Evolutionary conservation across 2,329 filamentous ascomycete species (phyloP), one percentile per base, ranked within the genome.

Genomic region (Penicillium sp.): DNA sequence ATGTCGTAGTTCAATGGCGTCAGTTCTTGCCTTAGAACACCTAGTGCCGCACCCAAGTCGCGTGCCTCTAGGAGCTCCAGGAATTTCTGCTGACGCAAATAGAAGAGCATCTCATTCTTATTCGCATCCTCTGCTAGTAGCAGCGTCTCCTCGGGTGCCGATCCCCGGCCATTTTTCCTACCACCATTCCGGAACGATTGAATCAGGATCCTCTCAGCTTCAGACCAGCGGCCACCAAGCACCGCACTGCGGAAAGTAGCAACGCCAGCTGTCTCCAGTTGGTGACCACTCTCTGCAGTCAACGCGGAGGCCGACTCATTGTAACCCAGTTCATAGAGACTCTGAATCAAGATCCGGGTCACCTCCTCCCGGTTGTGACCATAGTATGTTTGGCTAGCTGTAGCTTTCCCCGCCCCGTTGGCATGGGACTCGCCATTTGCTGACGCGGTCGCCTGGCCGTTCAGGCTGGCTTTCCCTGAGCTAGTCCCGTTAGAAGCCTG

Each of bases 291-390:
- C 73, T 95, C 90, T 57, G 83, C 81, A 67, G 85, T 88, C 54
- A 99, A 79, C 57, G 82, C 85, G 43, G 85, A 81, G 23, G 94
- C 93, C 12, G 93, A 89, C 12, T 81, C 79, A 56, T 86, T 81
- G 69, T 97, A 97, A 2, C 94, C 94, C 77, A 99, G 82, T 71
- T 97, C 93, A 23, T 86, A 85, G 61, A 99, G 77, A 33, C 92
- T 89, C 74, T 99, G 94, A 67, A 99, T 94, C 66, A 99, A 76
- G 60, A 97, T 89, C 51, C 94, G 83, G 5, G 93, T 96, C 43
- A 97, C 88, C 77, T 99, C 93, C 78, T 96, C 92, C 70, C 91
- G 85, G 69, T 94, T 85, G 70, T 97, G 93, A 18, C 92, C 92
- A 68, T 86, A 88, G 72, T 95, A 97, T 31, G 78, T 78, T 5